phyloP scores from a whole-genome alignment of 2,329 filamentous ascomycete genomes.

The Chalaropsis ovoidea region DNA sequence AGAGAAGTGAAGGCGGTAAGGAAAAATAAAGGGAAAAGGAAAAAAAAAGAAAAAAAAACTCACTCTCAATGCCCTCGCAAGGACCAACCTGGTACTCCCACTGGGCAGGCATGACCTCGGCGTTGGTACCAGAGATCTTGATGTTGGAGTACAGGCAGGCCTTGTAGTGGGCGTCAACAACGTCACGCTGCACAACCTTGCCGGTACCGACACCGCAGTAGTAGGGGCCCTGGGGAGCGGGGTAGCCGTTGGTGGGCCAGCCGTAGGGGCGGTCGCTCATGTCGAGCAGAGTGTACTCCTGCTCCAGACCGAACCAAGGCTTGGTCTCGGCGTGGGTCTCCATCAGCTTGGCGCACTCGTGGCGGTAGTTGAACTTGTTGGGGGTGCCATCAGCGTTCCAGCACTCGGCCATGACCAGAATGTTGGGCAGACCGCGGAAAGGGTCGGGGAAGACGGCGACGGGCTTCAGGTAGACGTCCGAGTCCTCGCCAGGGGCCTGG shows the following conservation, averaged over 20 bases:
- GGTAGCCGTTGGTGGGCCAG: slow-evolving; percentile 60
- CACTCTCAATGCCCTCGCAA: slow-evolving; percentile 72
- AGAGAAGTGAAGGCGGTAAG: slow-evolving; percentile 26
- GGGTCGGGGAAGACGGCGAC: slow-evolving; percentile 84
- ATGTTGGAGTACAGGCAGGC: slow-evolving; percentile 69
- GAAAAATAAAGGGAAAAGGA: neutral
- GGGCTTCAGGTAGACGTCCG: slow-evolving; percentile 91
- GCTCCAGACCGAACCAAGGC: slow-evolving; percentile 97
- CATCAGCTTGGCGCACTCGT: slow-evolving; percentile 85
- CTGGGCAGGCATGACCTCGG: slow-evolving; percentile 95
- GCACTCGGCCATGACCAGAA: slow-evolving; percentile 88
- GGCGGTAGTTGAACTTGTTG: slow-evolving; percentile 97
- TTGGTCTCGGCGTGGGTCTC: slow-evolving; percentile 69
- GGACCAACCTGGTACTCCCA: slow-evolving; percentile 92
- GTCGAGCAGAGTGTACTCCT: slow-evolving; percentile 80
- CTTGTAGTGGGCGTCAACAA: slow-evolving; percentile 62
- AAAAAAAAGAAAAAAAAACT: slow-evolving; percentile 32
- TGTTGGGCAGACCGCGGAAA: slow-evolving; percentile 81
- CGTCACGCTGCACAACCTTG: slow-evolving; percentile 96
- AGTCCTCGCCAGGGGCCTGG: slow-evolving; percentile 91
- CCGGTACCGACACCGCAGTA: slow-evolving; percentile 86
- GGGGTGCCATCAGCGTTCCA: slow-evolving; percentile 89
- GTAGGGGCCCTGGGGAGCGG: slow-evolving; percentile 86
- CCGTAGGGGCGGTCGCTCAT: slow-evolving; percentile 80
- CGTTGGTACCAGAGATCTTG: slow-evolving; percentile 96